Conservation (phyloP, 768 basidiomycete genomes). For the Naganishia vaughanmartiniae region DNA sequence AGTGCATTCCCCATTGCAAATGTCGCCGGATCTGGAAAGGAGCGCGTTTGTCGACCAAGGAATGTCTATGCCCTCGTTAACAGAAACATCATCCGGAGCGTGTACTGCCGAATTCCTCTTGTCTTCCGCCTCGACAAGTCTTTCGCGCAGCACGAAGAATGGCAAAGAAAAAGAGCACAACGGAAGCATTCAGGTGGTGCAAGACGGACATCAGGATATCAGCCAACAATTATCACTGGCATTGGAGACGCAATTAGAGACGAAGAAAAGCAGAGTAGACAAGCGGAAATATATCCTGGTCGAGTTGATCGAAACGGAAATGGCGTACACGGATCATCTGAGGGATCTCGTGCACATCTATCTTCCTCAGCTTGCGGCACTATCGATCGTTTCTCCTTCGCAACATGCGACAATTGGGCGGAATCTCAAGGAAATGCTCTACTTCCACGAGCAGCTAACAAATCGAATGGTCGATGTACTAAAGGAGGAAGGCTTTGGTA, state of each 20-base stretch:
- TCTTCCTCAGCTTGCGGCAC: conserved; percentile 49
- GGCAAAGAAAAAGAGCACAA: conserved; percentile 45
- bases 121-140: conserved; percentile 50
- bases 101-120: conserved; percentile 41
- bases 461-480: conserved; percentile 48
- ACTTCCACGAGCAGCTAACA: conserved; percentile 42
- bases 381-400: conserved; percentile 39
- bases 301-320: conserved; percentile 82
- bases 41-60: conserved; percentile 19
- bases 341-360: conserved; percentile 62
- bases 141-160: conserved; percentile 46
- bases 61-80: conserved; percentile 23
- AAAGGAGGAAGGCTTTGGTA: conserved; percentile 45
- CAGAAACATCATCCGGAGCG: conserved; percentile 24
- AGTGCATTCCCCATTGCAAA: neutral
- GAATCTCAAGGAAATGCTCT: conserved; percentile 43
- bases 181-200: neutral
- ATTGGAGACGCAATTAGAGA: conserved; percentile 31
- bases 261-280: conserved; percentile 36
- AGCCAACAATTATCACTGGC: conserved; percentile 36
- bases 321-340: conserved; percentile 75
- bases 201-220: neutral
- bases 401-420: conserved; percentile 39
- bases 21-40: conserved; percentile 22
- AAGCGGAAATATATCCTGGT: conserved; percentile 68